These are phyloP conservation scores for Calonectria fujianensis DNA, from an alignment of 2,329 filamentous ascomycete species.

Conservation along the genomic window DNA sequence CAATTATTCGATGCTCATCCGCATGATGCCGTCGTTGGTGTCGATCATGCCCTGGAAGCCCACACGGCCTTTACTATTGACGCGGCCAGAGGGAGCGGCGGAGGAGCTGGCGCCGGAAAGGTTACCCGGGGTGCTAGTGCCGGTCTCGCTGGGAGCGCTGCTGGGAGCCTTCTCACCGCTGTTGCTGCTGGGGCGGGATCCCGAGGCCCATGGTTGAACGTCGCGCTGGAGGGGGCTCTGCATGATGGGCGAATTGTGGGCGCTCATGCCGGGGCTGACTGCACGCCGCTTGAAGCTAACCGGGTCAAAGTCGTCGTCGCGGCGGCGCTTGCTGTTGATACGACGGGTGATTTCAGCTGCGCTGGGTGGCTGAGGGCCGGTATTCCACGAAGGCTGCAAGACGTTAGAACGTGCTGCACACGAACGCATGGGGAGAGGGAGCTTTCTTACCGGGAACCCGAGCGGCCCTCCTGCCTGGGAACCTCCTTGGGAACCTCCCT, in stretches of 20 bases:
- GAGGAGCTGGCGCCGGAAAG: slow-evolving; percentile 55
- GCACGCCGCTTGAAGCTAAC: slow-evolving; percentile 92
- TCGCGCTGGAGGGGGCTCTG: slow-evolving; percentile 89
- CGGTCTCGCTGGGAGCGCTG: slow-evolving; percentile 71
- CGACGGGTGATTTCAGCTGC: slow-evolving; percentile 86
- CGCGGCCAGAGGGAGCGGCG: slow-evolving; percentile 66
- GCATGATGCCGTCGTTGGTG: slow-evolving; percentile 96
- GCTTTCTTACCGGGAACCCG: slow-evolving; percentile 12
- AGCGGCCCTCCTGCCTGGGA: slow-evolving; percentile 14
- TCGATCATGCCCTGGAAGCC: slow-evolving; percentile 96
- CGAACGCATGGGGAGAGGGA: neutral
- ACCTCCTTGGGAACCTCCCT: slow-evolving; percentile 7
- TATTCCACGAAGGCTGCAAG: slow-evolving; percentile 53
- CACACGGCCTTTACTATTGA: slow-evolving; percentile 76
- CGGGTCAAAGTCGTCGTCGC: slow-evolving; percentile 94
- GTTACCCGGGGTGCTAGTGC: slow-evolving; percentile 60
- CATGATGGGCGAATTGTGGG: slow-evolving; percentile 90
- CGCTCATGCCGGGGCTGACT: slow-evolving; percentile 92
- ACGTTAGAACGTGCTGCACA: slow-evolving; percentile 43
- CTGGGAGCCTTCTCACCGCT: slow-evolving; percentile 72
- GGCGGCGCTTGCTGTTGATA: slow-evolving; percentile 86
- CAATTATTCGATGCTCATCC: slow-evolving; percentile 93
- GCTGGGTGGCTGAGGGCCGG: slow-evolving; percentile 71
- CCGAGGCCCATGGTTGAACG: slow-evolving; percentile 82
- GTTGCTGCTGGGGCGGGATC: slow-evolving; percentile 79